A percentile compares a stretch with the other conserved stretches of the same genome.
Evolutionary conservation across 768 basidiomycete species (phyloP).

Genomic region (Candolleomyces eurysporus): DNA sequence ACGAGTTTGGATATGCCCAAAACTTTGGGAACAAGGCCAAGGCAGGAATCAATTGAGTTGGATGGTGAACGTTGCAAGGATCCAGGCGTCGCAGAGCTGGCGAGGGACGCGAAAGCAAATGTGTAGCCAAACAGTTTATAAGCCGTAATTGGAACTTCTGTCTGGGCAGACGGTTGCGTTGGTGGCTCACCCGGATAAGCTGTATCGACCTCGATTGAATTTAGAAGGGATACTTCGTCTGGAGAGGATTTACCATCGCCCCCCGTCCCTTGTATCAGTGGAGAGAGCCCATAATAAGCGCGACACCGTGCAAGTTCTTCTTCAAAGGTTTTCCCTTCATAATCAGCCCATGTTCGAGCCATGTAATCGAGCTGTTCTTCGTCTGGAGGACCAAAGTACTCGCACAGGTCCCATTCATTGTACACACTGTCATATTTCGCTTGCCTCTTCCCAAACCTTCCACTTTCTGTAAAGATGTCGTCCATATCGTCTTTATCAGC

Average conservation of each 20-base stretch:
- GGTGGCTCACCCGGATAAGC: neutral
- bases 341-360: neutral
- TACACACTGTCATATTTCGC: neutral
- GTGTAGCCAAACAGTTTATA: neutral
- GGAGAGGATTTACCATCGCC: too few relatives aligned
- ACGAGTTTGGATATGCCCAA: neutral
- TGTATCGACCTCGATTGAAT: neutral
- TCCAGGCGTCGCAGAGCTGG: too few relatives aligned
- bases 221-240: neutral
- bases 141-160: neutral
- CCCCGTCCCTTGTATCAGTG: neutral
- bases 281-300: neutral
- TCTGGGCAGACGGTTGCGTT: neutral
- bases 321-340: neutral
- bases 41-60: neutral
- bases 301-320: neutral
- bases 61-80: too few relatives aligned
- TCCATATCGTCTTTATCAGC: neutral
- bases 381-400: neutral
- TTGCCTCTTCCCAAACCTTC: neutral
- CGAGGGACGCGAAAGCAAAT: neutral
- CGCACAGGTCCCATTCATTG: constrained; percentile 2
- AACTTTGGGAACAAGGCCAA: neutral
- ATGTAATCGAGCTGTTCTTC: neutral
- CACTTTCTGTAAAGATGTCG: neutral